Conservation (phyloP, 2,329 filamentous ascomycete species). For the Cryphonectria nitschkei region DNA sequence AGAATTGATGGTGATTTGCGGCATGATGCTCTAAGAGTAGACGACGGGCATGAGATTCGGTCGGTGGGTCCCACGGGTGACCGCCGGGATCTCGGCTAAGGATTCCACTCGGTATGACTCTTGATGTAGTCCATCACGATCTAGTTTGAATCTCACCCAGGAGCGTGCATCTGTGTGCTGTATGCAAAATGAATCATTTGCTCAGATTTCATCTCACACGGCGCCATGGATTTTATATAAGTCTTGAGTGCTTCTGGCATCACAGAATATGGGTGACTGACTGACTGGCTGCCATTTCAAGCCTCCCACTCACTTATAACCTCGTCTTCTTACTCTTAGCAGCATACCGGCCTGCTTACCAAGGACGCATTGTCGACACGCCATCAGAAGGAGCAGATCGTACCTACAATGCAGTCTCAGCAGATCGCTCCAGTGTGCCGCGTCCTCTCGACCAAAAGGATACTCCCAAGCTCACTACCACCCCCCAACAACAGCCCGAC, state of each 20-base stretch:
- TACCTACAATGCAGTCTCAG: background rate
- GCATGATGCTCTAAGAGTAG: no score
- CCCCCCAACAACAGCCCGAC: conserved; percentile 6
- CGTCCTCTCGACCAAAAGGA: conserved; percentile 12
- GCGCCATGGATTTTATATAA: background rate
- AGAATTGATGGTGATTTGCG: background rate
- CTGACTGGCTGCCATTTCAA: background rate
- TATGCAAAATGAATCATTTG: background rate
- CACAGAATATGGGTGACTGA: background rate
- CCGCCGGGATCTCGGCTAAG: background rate
- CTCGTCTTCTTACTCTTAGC: no score
- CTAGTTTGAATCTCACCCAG: background rate
- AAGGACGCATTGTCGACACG: background rate
- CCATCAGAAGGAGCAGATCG: background rate
- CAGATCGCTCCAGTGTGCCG: background rate
- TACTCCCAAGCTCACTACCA: conserved; percentile 18
- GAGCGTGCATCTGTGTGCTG: background rate
- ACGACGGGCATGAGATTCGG: no score
- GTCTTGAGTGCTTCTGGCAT: background rate
- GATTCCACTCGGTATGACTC: background rate
- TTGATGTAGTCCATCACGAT: background rate
- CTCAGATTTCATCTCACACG: background rate
- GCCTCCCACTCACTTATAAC: background rate
- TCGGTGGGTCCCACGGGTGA: background rate
- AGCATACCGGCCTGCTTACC: background rate